Evolutionary conservation across 257 asterid genomes (phyloP), one percentile per base, ranked within the genome.

Genomic region (Apocynum venetum): DNA sequence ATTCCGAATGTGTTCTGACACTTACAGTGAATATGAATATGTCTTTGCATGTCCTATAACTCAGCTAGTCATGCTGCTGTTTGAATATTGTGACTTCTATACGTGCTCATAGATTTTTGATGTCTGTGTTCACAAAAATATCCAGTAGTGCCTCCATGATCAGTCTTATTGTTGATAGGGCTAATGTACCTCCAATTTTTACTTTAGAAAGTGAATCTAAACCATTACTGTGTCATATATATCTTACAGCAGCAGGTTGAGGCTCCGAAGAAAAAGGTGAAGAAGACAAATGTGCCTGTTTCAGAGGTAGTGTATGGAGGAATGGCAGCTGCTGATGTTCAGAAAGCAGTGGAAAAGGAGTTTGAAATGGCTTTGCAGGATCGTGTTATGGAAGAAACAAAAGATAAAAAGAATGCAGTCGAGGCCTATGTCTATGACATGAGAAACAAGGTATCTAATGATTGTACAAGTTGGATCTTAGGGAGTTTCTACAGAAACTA

Each of bases 311-410:
- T 96, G 20, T 85, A 84, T 77, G 99, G 99, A 80, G 97, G 91
- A 53, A 82, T 96, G 84, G 77, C 85, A 41, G 77, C 91, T 72
- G 76, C 78, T 12, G 99, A 93, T 74, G 84, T 96, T 76, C 97
- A 96, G 69, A 96, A 91, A 75, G 97, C 96, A 13, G 89, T 90
- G 73, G 99, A 96, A 85, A 91, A 96, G 81, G 99, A 96, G 81
- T 96, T 86, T 68, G 97, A 96, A 87, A 93, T 96, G 98, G 98
- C 98, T 73, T 85, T 93, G 87, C 99, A 96, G 90, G 99, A 96
- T 64, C 97, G 97, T 6, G 84, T 96, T 43, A 96, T 96, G 99
- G 99, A 93, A 83, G 99, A 96, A 83, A 96, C 99, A 8, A 96
- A 93, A 79, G 99, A 96, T 83, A 93, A 89, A 75, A 96, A 96